Percentiles rank a stretch among this genome's conserved stretches.
Conservation (phyloP, 1,139 yeast species). For the Zygosaccharomyces pseudobailii region DNA sequence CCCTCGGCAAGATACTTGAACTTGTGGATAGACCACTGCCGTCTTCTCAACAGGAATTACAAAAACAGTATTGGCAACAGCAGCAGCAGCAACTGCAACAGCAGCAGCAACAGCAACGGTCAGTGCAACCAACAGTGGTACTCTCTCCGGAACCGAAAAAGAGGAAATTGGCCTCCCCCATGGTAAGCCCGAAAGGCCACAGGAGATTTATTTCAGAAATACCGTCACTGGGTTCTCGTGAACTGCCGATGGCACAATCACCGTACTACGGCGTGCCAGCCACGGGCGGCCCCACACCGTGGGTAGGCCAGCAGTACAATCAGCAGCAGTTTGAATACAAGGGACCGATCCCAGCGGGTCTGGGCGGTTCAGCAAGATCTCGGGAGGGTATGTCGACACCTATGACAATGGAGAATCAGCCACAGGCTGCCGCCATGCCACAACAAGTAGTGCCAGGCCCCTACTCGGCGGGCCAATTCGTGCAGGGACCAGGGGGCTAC, state of each 20-base stretch:
- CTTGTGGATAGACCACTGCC: slow-evolving; percentile 6
- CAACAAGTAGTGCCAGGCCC: slow-evolving; percentile 2
- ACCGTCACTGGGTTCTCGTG: slow-evolving; percentile 6
- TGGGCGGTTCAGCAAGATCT: slow-evolving; percentile 9
- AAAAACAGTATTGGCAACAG: background rate
- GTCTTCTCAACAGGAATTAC: background rate
- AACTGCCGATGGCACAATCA: slow-evolving; percentile 1
- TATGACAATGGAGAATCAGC: slow-evolving; percentile 6
- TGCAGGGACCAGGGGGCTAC: slow-evolving; percentile 2
- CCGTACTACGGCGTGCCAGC: slow-evolving; percentile 5
- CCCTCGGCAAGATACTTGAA: slow-evolving; percentile 16
- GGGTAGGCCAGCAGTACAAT: slow-evolving; percentile 10
- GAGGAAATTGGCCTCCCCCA: slow-evolving; percentile 14
- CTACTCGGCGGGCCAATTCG: slow-evolving; percentile 7
- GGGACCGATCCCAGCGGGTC: slow-evolving; percentile 12
- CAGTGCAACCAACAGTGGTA: background rate
- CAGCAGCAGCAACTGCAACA: too few species aligned
- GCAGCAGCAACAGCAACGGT: background rate
- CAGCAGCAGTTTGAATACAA: slow-evolving; percentile 7
- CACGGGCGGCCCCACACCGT: slow-evolving; percentile 6
- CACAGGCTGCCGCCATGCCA: background rate
- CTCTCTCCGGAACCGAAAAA: slow-evolving; percentile 11
- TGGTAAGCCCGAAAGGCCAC: slow-evolving; percentile 18
- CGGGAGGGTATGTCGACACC: slow-evolving; percentile 3
- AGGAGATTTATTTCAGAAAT: slow-evolving; percentile 16